Conservation (phyloP, 2,329 filamentous ascomycete genomes). For the Fragosphaeria purpurea region DNA sequence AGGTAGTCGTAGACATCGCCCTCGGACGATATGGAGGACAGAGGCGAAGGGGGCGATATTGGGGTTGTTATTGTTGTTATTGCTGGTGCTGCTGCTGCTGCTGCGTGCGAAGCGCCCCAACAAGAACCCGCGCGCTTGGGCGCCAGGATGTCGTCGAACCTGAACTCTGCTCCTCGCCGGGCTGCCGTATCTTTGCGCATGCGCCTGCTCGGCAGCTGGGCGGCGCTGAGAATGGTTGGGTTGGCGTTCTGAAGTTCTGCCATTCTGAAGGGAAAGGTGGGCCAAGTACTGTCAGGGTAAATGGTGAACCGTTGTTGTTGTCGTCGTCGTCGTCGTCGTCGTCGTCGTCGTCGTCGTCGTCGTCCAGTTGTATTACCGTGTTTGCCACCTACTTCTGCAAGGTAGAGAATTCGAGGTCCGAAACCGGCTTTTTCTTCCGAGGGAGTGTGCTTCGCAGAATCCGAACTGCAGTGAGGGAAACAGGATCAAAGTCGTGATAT, state of each 20-base stretch:
- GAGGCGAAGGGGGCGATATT: conserved; percentile 17
- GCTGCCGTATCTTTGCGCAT: conserved; percentile 38
- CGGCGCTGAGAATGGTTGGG: conserved; percentile 79
- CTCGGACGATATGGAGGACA: conserved; percentile 24
- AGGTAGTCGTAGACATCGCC: conserved; percentile 14
- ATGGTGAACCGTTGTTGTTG: too few species aligned
- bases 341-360: too few species aligned
- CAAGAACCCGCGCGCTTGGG: conserved; percentile 28
- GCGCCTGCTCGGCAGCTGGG: conserved; percentile 76
- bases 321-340: background rate
- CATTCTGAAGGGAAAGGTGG: conserved; percentile 18
- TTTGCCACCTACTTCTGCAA: too few species aligned
- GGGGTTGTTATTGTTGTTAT: background rate
- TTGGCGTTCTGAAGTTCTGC: conserved; percentile 65
- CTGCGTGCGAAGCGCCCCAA: conserved; percentile 16
- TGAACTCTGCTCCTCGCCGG: conserved; percentile 37
- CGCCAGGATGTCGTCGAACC: conserved; percentile 37
- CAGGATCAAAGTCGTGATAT: too few species aligned
- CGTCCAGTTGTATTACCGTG: too few species aligned
- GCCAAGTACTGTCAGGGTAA: too few species aligned
- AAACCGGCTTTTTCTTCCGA: too few species aligned
- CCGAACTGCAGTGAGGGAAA: too few species aligned
- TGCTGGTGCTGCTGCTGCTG: conserved; percentile 2
- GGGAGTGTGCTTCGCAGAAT: too few species aligned
- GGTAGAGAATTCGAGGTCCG: too few species aligned